phyloP scores from a whole-genome alignment of 192 early-diverging fungal genomes.

The Rhizophagus sp. region DNA sequence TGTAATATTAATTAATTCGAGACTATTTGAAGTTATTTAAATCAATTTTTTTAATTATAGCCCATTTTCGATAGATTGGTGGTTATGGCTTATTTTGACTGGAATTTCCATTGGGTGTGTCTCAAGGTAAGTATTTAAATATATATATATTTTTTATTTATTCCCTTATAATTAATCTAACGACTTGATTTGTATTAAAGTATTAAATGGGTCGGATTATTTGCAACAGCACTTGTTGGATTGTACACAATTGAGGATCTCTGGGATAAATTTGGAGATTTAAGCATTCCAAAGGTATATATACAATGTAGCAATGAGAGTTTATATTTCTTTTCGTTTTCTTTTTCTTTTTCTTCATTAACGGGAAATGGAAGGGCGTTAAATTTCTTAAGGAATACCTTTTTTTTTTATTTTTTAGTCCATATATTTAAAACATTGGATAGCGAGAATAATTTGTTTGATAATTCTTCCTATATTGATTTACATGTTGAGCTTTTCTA shows the following conservation, averaged over 20 bases:
- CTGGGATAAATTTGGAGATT: conserved; percentile 83
- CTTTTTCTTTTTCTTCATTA: background rate
- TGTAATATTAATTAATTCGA: background rate
- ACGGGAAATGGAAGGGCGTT: background rate
- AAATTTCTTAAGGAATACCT: conserved; percentile 11
- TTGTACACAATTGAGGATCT: conserved; percentile 90
- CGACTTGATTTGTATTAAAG: conserved; percentile 39
- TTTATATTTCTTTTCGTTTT: too few species aligned
- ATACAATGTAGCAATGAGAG: background rate
- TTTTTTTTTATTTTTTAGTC: conserved; percentile 30
- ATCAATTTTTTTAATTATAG: conserved; percentile 34
- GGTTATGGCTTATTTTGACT: conserved; percentile 81
- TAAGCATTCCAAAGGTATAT: conserved; percentile 53
- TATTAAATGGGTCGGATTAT: conserved; percentile 97
- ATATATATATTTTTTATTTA: background rate
- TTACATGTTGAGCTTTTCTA: conserved; percentile 79
- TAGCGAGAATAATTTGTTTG: conserved; percentile 73
- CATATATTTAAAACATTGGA: conserved; percentile 79
- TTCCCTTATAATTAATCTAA: conserved; percentile 18
- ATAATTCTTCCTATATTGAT: conserved; percentile 81
- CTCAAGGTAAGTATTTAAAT: conserved; percentile 48
- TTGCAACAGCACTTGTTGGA: conserved; percentile 88
- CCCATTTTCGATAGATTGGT: conserved; percentile 88
- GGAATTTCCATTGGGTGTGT: conserved; percentile 88
- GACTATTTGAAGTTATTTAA: background rate